phyloP scores from a whole-genome alignment of 2,329 filamentous ascomycete genomes.

The Talaromyces sp. region DNA sequence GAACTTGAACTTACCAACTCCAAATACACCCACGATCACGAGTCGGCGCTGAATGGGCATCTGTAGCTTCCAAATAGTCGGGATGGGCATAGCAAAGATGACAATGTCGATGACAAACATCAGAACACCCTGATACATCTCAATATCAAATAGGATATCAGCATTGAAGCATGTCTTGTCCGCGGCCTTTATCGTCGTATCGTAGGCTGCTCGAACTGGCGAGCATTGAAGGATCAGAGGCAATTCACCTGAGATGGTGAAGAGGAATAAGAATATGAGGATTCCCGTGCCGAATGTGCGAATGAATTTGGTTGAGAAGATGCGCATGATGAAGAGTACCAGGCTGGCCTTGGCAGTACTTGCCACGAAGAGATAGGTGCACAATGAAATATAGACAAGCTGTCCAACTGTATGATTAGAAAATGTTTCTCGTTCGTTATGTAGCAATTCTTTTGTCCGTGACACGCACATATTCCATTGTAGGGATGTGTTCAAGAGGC shows the following conservation, averaged over 20 bases:
- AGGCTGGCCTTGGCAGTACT: slow-evolving; percentile 17
- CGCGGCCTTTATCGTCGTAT: slow-evolving; percentile 11
- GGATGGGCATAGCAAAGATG: slow-evolving; percentile 23
- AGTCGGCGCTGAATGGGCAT: slow-evolving; percentile 16
- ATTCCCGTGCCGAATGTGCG: slow-evolving; percentile 6
- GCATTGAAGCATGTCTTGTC: slow-evolving; percentile 9
- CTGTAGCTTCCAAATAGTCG: slow-evolving; percentile 21
- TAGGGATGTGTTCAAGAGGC: slow-evolving; percentile 8
- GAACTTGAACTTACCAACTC: neutral
- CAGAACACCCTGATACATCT: slow-evolving; percentile 19
- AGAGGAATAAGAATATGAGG: slow-evolving; percentile 12
- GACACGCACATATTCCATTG: slow-evolving; percentile 11
- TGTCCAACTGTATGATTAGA: neutral
- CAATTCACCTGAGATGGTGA: slow-evolving; percentile 19
- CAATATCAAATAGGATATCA: slow-evolving; percentile 11
- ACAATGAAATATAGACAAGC: slow-evolving; percentile 14
- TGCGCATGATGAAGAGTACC: slow-evolving; percentile 19
- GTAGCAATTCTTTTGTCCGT: neutral
- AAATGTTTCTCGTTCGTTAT: neutral
- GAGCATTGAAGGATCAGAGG: slow-evolving; percentile 17
- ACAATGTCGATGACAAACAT: slow-evolving; percentile 23
- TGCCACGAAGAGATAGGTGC: slow-evolving; percentile 17
- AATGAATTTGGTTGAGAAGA: slow-evolving; percentile 17
- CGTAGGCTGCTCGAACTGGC: slow-evolving; percentile 14
- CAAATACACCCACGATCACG: slow-evolving; percentile 6